phyloP scores from a whole-genome alignment of 208 protist genomes.

The Crithidia fasciculata region DNA sequence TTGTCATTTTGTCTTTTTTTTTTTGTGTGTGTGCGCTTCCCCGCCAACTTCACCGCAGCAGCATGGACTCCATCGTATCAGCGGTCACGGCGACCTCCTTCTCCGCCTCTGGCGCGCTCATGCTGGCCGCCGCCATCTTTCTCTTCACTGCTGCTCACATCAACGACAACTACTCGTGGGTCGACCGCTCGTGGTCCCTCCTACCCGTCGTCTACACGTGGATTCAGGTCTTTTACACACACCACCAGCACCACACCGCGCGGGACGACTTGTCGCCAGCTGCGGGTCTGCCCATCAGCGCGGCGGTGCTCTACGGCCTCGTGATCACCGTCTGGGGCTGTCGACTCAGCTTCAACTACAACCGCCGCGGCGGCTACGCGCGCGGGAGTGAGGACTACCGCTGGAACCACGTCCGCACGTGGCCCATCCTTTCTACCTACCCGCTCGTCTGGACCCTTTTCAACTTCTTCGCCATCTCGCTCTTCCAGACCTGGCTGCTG shows the following conservation, averaged over 20 bases:
- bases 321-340: slow-evolving; percentile 74
- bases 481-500: slow-evolving; percentile 73
- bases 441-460: slow-evolving; percentile 65
- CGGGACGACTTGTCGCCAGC: background rate
- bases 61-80: slow-evolving; percentile 8
- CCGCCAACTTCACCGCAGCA: background rate
- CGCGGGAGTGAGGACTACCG: slow-evolving; percentile 81
- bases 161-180: slow-evolving; percentile 81
- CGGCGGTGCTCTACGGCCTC: slow-evolving; percentile 43
- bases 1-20: background rate
- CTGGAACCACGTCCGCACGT: slow-evolving; percentile 67
- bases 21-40: background rate
- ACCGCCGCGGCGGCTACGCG: slow-evolving; percentile 71
- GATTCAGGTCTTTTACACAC: slow-evolving; percentile 57
- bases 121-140: slow-evolving; percentile 49
- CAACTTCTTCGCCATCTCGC: slow-evolving; percentile 68
- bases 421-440: slow-evolving; percentile 32
- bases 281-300: slow-evolving; percentile 16
- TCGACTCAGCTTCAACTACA: slow-evolving; percentile 79
- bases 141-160: slow-evolving; percentile 56
- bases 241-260: background rate
- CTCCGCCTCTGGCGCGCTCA: slow-evolving; percentile 36
- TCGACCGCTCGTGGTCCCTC: slow-evolving; percentile 84
- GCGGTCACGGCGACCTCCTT: slow-evolving; percentile 26
- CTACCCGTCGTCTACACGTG: slow-evolving; percentile 72